Base-by-base conservation (phyloP, 2,329 filamentous ascomycete genomes). In the Metarhizium brunneum region DNA sequence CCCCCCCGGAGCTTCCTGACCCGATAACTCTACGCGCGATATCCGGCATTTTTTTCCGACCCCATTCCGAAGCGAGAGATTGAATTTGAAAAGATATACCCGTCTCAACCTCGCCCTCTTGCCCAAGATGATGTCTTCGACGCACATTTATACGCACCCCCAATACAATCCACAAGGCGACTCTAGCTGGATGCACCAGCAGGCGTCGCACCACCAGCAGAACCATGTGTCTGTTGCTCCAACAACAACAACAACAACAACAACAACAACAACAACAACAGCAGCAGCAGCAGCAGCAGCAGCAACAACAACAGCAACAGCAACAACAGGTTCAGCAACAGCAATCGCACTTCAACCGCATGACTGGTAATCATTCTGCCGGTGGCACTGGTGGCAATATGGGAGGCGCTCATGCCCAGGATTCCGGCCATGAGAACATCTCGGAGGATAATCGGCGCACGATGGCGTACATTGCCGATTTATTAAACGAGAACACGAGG, bases 391-490 rank as follows among this genome's bases (percentile, higher is more conserved):
- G 72, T 30, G 64, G 64, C 35, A 65, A 62, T 57, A 67, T 77
- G 60, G 70, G 78, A 45, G 72, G 70, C 18, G 70, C 68, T 52
- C 81, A 85, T 60, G 71, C 72, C 38, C 79, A 81, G 65, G 78
- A 86, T 63, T 73, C 72, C 57, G 68, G 75, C 60, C 75, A 87
- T 65, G 87, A 90, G 65, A 82, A 82, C 73, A 71, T 94, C 61
- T 90, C 86, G 18, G 92, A 96, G 69, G 92, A 96, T 69, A 96
- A 96, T 71, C 83, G 90, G 63, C 84, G 92, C 61, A 94, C 95
- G n/a, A 84, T 96, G 72, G 85, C 85, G 60, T 96, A 90, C 79
- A 94, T 96, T 60, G 90, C 92, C 54, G 92, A 96, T 69, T 80
- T 96, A 56, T 81, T 97, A 68, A 92, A 91, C 69, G 88, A 92